Evolutionary conservation across 805 yeast genomes (phyloP).

Genomic region (Barnettozyma californica): DNA sequence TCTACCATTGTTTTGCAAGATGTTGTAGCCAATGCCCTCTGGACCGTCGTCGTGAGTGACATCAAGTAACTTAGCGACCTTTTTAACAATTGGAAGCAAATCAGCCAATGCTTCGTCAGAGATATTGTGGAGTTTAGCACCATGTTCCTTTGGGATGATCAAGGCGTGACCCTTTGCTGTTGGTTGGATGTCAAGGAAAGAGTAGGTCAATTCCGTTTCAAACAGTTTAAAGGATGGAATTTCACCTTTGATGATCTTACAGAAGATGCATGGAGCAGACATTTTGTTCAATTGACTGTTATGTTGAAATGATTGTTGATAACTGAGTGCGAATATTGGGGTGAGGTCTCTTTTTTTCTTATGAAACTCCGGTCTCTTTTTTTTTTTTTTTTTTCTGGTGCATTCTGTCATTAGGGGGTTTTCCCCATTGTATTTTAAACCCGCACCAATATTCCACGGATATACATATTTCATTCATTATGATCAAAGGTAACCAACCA

Average conservation of each 20-base stretch:
- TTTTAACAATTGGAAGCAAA: constrained; percentile 82
- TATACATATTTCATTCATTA: too few species aligned
- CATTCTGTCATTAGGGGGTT: background rate
- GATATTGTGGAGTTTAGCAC: constrained; percentile 84
- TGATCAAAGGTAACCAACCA: too few species aligned
- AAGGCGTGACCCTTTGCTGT: constrained; percentile 84
- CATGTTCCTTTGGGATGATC: constrained; percentile 90
- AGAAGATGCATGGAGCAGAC: constrained; percentile 73
- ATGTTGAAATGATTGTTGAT: background rate
- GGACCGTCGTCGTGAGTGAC: constrained; percentile 60
- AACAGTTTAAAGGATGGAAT: constrained; percentile 88
- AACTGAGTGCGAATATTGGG: background rate
- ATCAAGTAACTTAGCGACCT: constrained; percentile 67
- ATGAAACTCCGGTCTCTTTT: background rate
- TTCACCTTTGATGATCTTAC: constrained; percentile 90
- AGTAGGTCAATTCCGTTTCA: constrained; percentile 76
- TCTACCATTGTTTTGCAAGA: constrained; percentile 89
- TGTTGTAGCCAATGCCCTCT: constrained; percentile 73
- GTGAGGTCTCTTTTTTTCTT: background rate
- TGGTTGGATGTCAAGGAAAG: constrained; percentile 93
- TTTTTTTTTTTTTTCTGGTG: background rate
- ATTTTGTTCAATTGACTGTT: constrained; percentile 11
- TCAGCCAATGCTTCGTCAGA: constrained; percentile 91
- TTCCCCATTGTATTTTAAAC: background rate
- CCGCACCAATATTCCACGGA: background rate